Conservation (phyloP, 2,329 filamentous ascomycete species). For the Seiridium unicorne region DNA sequence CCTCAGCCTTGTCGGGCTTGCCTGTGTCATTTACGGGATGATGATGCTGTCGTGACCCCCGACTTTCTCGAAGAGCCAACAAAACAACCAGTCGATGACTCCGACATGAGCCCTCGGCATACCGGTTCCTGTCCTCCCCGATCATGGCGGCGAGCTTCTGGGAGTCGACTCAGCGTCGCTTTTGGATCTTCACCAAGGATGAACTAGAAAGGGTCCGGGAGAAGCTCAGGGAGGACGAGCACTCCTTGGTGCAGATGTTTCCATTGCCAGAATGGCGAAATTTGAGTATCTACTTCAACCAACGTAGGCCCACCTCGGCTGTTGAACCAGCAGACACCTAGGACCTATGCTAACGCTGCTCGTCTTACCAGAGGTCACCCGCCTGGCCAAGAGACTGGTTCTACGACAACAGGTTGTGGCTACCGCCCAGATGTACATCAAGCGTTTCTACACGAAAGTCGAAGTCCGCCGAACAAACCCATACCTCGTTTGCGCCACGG, state of each 20-base stretch:
- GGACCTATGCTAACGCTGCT: background rate
- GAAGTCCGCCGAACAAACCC: slow-evolving; percentile 92
- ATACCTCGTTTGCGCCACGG: slow-evolving; percentile 88
- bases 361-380: slow-evolving; percentile 63
- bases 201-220: slow-evolving; percentile 74
- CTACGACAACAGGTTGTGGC: slow-evolving; percentile 90
- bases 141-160: slow-evolving; percentile 93
- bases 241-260: slow-evolving; percentile 71
- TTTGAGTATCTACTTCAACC: slow-evolving; percentile 88
- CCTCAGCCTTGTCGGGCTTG: background rate
- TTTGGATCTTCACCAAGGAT: slow-evolving; percentile 88
- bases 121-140: background rate
- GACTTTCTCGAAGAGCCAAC: background rate
- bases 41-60: background rate
- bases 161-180: slow-evolving; percentile 86
- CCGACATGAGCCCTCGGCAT: background rate
- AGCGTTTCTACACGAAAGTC: slow-evolving; percentile 87
- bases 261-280: slow-evolving; percentile 79
- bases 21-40: background rate
- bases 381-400: slow-evolving; percentile 79
- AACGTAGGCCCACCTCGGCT: slow-evolving; percentile 79
- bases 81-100: background rate
- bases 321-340: slow-evolving; percentile 1
- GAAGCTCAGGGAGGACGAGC: slow-evolving; percentile 74
- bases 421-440: slow-evolving; percentile 91